Conservation (phyloP, 805 yeast species). For the Saccharomycopsis microspora region DNA sequence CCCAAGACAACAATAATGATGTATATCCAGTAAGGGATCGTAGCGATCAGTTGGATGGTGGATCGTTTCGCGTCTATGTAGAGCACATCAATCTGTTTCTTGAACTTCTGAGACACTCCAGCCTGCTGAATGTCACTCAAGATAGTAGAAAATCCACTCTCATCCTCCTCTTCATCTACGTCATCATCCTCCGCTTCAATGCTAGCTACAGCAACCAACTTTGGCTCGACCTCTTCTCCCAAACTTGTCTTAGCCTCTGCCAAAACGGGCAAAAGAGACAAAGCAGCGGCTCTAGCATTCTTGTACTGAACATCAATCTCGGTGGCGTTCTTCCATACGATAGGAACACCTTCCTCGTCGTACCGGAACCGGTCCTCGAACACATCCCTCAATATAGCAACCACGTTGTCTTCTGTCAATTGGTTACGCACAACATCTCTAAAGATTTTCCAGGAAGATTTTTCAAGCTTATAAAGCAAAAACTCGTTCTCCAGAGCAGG, state of each 20-base stretch:
- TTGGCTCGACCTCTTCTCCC: conserved; percentile 53
- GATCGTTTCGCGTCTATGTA: conserved; percentile 86
- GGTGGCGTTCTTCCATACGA: conserved; percentile 60
- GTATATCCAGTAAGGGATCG: conserved; percentile 79
- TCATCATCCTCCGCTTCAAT: conserved; percentile 20
- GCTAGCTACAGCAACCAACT: conserved; percentile 26
- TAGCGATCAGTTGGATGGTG: conserved; percentile 61
- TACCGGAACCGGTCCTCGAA: conserved; percentile 80
- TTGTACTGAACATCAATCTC: conserved; percentile 62
- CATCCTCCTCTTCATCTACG: conserved; percentile 16
- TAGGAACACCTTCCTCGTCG: conserved; percentile 74
- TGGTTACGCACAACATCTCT: conserved; percentile 47
- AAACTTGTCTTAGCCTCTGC: conserved; percentile 41
- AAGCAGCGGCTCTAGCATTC: conserved; percentile 46
- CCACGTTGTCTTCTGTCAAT: conserved; percentile 53
- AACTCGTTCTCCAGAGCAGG: conserved; percentile 28
- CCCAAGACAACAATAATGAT: conserved; percentile 66
- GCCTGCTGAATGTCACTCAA: conserved; percentile 46
- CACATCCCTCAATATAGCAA: conserved; percentile 56
- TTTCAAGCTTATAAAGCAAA: conserved; percentile 33
- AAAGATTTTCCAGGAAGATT: conserved; percentile 55
- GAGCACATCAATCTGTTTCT: conserved; percentile 65
- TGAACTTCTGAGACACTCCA: conserved; percentile 45
- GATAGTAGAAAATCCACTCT: conserved; percentile 25
- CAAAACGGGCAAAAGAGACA: conserved; percentile 46